These are phyloP conservation scores for Staphylotrichum tortipilum DNA, from an alignment of 495 filamentous ascomycete genomes.

Conservation along the genomic window DNA sequence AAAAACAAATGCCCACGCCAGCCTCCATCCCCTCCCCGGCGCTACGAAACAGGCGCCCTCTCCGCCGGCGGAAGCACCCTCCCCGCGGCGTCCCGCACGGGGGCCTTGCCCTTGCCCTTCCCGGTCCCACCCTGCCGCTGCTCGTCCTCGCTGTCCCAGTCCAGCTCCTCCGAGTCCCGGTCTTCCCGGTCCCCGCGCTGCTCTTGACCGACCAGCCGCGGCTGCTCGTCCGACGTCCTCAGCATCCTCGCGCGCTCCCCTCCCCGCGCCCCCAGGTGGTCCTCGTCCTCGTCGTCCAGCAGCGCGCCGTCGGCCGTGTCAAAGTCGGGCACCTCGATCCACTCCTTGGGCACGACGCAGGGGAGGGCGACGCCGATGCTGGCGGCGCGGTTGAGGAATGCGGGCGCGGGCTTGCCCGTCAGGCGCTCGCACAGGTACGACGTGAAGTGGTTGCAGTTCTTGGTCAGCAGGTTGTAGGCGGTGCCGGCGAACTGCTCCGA, in stretches of 20 bases:
- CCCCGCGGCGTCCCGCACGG: constrained; percentile 31
- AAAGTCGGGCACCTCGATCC: constrained; percentile 67
- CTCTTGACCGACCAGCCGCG: constrained; percentile 19
- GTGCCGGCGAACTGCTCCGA: constrained; percentile 60
- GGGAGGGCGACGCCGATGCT: constrained; percentile 66
- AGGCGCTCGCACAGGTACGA: constrained; percentile 56
- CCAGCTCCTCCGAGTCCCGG: neutral
- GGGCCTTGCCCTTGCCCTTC: constrained; percentile 34
- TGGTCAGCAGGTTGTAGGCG: constrained; percentile 64
- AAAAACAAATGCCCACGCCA: constrained; percentile 3
- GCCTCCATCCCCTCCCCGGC: neutral
- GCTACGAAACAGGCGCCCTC: constrained; percentile 24
- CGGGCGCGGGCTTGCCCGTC: constrained; percentile 54
- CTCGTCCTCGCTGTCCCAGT: constrained; percentile 26
- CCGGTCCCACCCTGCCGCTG: constrained; percentile 22
- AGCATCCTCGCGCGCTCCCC: constrained; percentile 22
- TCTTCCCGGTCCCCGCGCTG: too few species aligned
- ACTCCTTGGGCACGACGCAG: constrained; percentile 70
- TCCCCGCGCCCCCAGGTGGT: constrained; percentile 3
- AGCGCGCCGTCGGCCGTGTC: constrained; percentile 63
- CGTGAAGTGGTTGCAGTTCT: constrained; percentile 81
- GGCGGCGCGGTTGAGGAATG: constrained; percentile 72
- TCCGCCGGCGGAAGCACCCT: constrained; percentile 33
- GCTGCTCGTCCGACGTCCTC: constrained; percentile 23
- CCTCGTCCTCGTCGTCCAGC: constrained; percentile 46